Percentiles rank a stretch among this genome's conserved stretches.
These are phyloP conservation scores for Suillus fuscotomentosus DNA, from an alignment of 768 basidiomycete species.

Conservation along the genomic window DNA sequence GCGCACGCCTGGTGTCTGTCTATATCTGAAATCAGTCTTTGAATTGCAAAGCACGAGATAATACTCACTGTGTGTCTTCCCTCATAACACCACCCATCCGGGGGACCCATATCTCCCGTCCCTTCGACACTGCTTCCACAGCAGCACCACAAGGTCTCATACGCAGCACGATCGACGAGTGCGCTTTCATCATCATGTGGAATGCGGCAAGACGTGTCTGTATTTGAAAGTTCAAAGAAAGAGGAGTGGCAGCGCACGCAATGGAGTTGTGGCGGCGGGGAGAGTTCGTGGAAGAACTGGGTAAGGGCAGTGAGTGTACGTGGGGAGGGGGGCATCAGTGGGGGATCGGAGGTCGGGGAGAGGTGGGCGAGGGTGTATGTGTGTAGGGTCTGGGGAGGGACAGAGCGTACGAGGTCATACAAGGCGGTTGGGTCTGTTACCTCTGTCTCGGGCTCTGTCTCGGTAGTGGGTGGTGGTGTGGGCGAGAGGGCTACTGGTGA, in stretches of 20 bases:
- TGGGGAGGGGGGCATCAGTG: conserved; percentile 28
- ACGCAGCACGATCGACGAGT: conserved; percentile 60
- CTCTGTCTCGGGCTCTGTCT: conserved; percentile 22
- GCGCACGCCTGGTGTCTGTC: conserved; percentile 73
- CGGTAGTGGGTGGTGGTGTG: conserved; percentile 36
- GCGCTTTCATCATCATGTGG: conserved; percentile 83
- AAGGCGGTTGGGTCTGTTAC: conserved; percentile 42
- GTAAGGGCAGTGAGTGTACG: conserved; percentile 46
- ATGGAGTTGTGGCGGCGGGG: conserved; percentile 67
- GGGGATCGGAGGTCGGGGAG: conserved; percentile 15
- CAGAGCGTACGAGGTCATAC: conserved; percentile 49
- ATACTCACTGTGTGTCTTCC: conserved; percentile 64
- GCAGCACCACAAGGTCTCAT: conserved; percentile 68
- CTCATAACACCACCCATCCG: conserved; percentile 87
- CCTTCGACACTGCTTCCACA: conserved; percentile 73
- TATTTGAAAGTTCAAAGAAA: conserved; percentile 72
- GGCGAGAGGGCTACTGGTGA: conserved; percentile 25
- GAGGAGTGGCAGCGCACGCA: conserved; percentile 74
- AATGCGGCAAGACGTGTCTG: conserved; percentile 65
- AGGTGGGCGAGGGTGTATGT: conserved; percentile 58
- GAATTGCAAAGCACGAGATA: neutral
- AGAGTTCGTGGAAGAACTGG: conserved; percentile 59
- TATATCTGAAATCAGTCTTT: conserved; percentile 22
- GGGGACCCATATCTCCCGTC: conserved; percentile 78
- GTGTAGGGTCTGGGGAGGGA: conserved; percentile 69